Evolutionary conservation across 108 stramenopile genomes (phyloP), one percentile per base, ranked within the genome.

Genomic region (Licmophora abbreviata): DNA sequence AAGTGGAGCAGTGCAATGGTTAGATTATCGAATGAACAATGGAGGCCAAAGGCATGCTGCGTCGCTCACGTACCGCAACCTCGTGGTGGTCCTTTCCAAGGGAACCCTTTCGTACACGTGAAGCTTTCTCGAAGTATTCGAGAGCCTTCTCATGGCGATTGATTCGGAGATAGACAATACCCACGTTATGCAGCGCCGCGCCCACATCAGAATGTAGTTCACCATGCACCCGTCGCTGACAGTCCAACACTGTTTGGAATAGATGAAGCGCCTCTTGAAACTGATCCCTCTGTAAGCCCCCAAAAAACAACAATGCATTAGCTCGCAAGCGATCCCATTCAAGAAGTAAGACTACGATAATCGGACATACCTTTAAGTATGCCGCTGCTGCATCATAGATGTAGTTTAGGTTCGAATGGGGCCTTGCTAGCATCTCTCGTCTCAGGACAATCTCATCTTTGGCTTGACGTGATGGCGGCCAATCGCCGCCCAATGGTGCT

Each of bases 1-100:
- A 9, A 45, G n/a, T 9, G 24, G 9, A 9, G n/a, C 11, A 56
- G 11, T 32, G n/a, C 17, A 3, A 15, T 5, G 9, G 44, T 10
- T 46, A 35, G 15, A 3, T 5, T 15, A 7, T 41, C 30, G 17
- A 33, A 53, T 29, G 5, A 6, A 53, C 17, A 17, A 24, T 26
- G 27, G 4, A 35, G 36, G 31, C 28, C n/a, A 33, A 10, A 22
- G 31, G 23, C 15, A 4, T 27, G 41, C 4, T 17, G n/a, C 18
- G 44, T 21, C n/a, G n/a, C n/a, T n/a, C n/a, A n/a, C n/a, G n/a
- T n/a, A 72, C 73, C 9, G 80, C 80, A 31, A 82, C 73, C 7
- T 54, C 32, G n/a, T 73, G 72, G 43, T 73, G 69, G 10, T 74
- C 69, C 9, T 48, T 44, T 12, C 80, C 80, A 6, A 66, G 60